Percentiles rank a stretch among this genome's conserved stretches.
Conservation (phyloP, 352 stramenopile species). For the Lagenidium sp. region DNA sequence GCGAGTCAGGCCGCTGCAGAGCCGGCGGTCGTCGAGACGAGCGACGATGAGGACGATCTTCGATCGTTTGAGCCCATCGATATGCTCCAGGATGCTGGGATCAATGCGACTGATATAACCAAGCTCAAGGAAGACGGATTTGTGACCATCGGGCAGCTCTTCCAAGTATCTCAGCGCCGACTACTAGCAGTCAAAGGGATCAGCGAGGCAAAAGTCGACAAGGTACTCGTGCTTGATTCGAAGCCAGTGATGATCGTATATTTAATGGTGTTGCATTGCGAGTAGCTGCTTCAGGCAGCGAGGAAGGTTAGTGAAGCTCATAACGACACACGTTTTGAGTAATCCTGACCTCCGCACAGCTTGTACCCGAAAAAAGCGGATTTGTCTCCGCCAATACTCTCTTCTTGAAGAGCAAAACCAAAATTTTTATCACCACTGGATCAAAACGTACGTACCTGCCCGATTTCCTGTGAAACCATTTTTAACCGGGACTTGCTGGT, state of each 20-base stretch:
- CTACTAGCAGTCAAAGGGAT: constrained; percentile 82
- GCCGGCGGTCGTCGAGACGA: constrained; percentile 19
- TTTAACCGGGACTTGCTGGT: too few relatives aligned
- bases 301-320: constrained; percentile 38
- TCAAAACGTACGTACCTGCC: constrained; percentile 51
- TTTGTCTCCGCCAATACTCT: constrained; percentile 65
- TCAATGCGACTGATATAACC: constrained; percentile 65
- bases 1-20: constrained; percentile 16
- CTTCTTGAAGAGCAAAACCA: constrained; percentile 60
- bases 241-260: too few relatives aligned
- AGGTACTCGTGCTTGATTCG: too few relatives aligned
- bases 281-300: constrained; percentile 66
- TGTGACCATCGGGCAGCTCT: constrained; percentile 71
- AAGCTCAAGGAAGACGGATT: constrained; percentile 78
- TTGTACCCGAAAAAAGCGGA: constrained; percentile 62
- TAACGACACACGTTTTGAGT: background rate
- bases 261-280: too few relatives aligned
- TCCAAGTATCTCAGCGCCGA: constrained; percentile 60
- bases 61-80: constrained; percentile 69
- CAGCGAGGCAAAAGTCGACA: constrained; percentile 84
- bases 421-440: constrained; percentile 70
- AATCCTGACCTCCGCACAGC: too few relatives aligned
- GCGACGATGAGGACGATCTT: constrained; percentile 40
- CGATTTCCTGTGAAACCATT: too few relatives aligned
- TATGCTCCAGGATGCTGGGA: constrained; percentile 59